Evolutionary conservation across 345 rosid species (phyloP).

Genomic region (Durio zibethinus): DNA sequence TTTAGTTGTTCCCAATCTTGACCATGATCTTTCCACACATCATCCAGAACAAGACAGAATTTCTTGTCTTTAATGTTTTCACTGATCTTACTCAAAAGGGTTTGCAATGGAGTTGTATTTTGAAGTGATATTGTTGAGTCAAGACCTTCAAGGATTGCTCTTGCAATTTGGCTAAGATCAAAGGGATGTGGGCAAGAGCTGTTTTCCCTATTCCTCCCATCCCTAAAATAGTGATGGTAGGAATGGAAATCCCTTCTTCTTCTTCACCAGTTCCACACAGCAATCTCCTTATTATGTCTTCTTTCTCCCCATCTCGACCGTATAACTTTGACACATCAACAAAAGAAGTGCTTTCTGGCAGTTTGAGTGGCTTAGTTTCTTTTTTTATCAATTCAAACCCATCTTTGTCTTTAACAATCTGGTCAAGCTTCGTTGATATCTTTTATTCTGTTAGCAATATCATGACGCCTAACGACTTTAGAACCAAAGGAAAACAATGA

Average conservation of each 20-base stretch:
- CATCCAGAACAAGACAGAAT: constrained; percentile 12
- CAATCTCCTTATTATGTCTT: background rate
- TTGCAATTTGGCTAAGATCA: background rate
- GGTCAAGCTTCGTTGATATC: background rate
- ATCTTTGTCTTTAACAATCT: background rate
- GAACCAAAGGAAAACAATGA: background rate
- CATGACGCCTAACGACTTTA: background rate
- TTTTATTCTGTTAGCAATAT: background rate
- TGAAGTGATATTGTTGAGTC: too few species aligned
- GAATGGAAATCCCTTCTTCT: background rate
- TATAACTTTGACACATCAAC: background rate
- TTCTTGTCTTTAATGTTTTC: background rate
- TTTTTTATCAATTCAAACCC: background rate
- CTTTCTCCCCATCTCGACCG: background rate
- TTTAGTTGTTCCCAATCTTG: background rate
- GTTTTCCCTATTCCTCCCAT: constrained; percentile 8
- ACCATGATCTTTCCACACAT: background rate
- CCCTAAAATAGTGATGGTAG: background rate
- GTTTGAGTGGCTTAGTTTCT: background rate
- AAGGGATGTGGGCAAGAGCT: constrained; percentile 2
- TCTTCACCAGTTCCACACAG: background rate
- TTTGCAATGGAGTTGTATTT: background rate
- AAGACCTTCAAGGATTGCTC: background rate
- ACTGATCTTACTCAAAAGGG: too few species aligned
- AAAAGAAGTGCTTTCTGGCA: background rate